Conservation (phyloP, 768 basidiomycete genomes). For the Dendrothele bispora region DNA sequence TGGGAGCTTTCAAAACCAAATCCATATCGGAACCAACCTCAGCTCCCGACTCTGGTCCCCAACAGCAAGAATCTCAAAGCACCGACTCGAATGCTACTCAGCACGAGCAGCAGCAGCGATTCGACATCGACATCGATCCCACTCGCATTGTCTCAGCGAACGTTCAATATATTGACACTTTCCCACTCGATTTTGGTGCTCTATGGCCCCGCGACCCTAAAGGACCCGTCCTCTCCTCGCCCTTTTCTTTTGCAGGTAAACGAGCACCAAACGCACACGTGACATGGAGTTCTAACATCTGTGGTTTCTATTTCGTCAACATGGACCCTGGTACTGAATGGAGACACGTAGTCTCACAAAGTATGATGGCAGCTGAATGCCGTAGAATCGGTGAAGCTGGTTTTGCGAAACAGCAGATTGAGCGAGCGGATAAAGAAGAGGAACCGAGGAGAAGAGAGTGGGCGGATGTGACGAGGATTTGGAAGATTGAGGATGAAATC, state of each 20-base stretch:
- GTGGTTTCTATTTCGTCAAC: conserved; percentile 37
- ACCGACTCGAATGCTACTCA: too few relatives aligned
- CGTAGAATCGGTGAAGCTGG: conserved; percentile 32
- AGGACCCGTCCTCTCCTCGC: conserved; percentile 17
- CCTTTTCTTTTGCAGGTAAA: conserved; percentile 30
- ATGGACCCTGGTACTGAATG: conserved; percentile 17
- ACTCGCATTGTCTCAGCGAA: too few relatives aligned
- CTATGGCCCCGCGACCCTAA: conserved; percentile 36
- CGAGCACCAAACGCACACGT: conserved; percentile 26
- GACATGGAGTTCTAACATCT: conserved; percentile 43
- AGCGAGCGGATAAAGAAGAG: conserved; percentile 33
- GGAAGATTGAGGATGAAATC: background rate
- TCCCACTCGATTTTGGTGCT: too few relatives aligned
- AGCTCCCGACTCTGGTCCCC: too few relatives aligned
- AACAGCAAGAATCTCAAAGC: too few relatives aligned
- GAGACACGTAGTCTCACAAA: conserved; percentile 30
- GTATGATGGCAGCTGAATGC: conserved; percentile 36
- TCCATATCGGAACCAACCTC: too few relatives aligned
- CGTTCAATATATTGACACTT: too few relatives aligned
- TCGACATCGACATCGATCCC: too few relatives aligned
- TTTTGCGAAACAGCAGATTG: conserved; percentile 30
- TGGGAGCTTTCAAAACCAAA: too few relatives aligned
- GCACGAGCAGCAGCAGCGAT: too few relatives aligned
- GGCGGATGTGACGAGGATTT: conserved; percentile 2
- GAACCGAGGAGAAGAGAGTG: conserved; percentile 27